Percentiles rank a stretch among this genome's conserved stretches.
These are phyloP conservation scores for Inosperma sp. DNA, from an alignment of 768 basidiomycete genomes.

Conservation along the genomic window DNA sequence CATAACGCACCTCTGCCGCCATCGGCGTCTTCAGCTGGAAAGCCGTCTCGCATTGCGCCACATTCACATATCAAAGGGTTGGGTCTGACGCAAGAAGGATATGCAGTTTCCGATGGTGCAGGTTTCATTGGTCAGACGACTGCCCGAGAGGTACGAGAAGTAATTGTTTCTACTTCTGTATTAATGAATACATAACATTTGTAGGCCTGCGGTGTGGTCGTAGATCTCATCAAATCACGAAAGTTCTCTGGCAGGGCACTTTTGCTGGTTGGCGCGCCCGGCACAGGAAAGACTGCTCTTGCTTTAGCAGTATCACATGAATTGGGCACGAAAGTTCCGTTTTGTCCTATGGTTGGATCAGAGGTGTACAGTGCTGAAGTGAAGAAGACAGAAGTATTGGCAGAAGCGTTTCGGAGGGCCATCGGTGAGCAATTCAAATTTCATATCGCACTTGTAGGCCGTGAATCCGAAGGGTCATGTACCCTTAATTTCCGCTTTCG, in stretches of 20 bases:
- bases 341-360: constrained; percentile 97
- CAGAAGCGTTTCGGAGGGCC: constrained; percentile 90
- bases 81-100: constrained; percentile 81
- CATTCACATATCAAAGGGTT: constrained; percentile 98
- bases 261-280: constrained; percentile 90
- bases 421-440: constrained; percentile 64
- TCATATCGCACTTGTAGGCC: neutral
- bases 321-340: constrained; percentile 90
- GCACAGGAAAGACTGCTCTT: constrained; percentile 96
- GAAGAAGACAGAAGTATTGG: constrained; percentile 97
- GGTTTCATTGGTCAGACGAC: constrained; percentile 90
- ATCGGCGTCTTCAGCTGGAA: constrained; percentile 51
- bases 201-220: constrained; percentile 90
- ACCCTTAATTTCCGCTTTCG: too few species aligned
- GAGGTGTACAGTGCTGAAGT: constrained; percentile 97
- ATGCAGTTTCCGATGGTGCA: constrained; percentile 62
- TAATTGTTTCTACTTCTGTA: neutral
- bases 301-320: constrained; percentile 96
- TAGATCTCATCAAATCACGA: constrained; percentile 84
- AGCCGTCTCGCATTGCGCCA: constrained; percentile 78
- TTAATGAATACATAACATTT: too few species aligned
- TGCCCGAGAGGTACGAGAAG: constrained; percentile 76
- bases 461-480: neutral
- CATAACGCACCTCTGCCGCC: constrained; percentile 75
- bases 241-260: constrained; percentile 93